Conservation (phyloP, 179 eudicot genomes). For the Beta corolliflora region DNA sequence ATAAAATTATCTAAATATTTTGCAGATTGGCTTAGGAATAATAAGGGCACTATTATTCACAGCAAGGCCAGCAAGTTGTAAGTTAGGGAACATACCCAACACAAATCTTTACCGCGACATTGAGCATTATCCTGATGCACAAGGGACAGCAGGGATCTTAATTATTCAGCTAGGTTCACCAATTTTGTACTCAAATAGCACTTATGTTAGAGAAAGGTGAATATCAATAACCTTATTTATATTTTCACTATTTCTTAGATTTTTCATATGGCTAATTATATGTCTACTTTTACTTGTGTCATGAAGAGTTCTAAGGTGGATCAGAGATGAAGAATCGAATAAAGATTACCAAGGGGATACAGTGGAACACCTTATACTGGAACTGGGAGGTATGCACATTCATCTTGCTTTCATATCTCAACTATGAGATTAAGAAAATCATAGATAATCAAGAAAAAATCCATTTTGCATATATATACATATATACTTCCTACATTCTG, state of each 20-base stretch:
- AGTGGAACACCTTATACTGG: constrained; percentile 67
- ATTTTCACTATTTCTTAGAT: not conserved
- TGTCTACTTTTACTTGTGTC: not conserved
- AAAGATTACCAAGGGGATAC: constrained; percentile 36
- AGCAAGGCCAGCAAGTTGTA: constrained; percentile 78
- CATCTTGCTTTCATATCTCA: not conserved
- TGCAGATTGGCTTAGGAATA: constrained; percentile 62
- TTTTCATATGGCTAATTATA: not conserved
- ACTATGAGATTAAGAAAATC: not conserved
- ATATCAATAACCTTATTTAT: not conserved
- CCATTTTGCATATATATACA: too few species aligned
- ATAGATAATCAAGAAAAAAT: too few species aligned
- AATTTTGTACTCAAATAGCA: constrained; percentile 63
- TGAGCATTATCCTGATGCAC: constrained; percentile 71
- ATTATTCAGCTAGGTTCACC: constrained; percentile 84
- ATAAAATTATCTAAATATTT: not conserved
- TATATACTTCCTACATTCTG: too few species aligned
- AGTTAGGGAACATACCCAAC: constrained; percentile 63
- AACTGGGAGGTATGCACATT: constrained; percentile 62
- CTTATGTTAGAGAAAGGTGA: constrained; percentile 79
- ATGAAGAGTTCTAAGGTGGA: constrained; percentile 75
- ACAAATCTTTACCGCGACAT: constrained; percentile 61
- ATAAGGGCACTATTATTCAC: constrained; percentile 72
- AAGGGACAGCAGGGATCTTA: constrained; percentile 49
- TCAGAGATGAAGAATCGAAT: constrained; percentile 69